Evolutionary conservation across 148 eudicot species (phyloP), one percentile per base, ranked within the genome.

Genomic region (Camellia japonica): DNA sequence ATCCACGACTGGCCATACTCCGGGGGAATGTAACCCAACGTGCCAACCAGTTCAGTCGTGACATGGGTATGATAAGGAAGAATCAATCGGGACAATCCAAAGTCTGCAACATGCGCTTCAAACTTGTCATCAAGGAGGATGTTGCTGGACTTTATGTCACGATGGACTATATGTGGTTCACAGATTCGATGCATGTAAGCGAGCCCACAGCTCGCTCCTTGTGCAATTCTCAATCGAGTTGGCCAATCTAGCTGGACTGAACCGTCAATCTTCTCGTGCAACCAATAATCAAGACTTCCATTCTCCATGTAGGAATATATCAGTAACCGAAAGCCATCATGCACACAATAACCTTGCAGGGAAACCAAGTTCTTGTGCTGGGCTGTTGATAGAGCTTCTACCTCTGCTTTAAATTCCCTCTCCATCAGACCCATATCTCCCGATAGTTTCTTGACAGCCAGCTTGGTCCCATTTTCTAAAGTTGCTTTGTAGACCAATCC

Each of bases 381-480:
- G 54, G 98, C 97, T 62, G 91, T 86, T 56, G 98, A 95, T 77
- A 95, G 82, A 80, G 87, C 91, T 86, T 95, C 94, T 18, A 95
- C 96, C 82, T 95, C 97, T 58, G 98, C 97, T 84, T 84, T 91
- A 85, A 95, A 95, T 82, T 95, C 97, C 87, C 97, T 87, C 58
- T 93, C 97, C 87, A 93, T 91, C 70, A 93, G 83, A 79, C 98
- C 93, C 94, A 89, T 91, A 80, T 95, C 98, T 77, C 98, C 98
- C 10, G 94, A 89, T 13, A 95, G 96, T 73, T 88, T 95, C 87
- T 95, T 95, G n/a, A 95, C 84, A 3, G 98, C 98, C 62, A 95
- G 85, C 80, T 84, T 87, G 7, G 91, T 83, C 6, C 97, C 98
- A 59, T 95, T 84, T 51, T 80, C 85, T 64, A 93, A 73, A 75